Percentiles rank a stretch among this genome's conserved stretches.
phyloP scores from a whole-genome alignment of 306 rosid species.

The Abrus precatorius region DNA sequence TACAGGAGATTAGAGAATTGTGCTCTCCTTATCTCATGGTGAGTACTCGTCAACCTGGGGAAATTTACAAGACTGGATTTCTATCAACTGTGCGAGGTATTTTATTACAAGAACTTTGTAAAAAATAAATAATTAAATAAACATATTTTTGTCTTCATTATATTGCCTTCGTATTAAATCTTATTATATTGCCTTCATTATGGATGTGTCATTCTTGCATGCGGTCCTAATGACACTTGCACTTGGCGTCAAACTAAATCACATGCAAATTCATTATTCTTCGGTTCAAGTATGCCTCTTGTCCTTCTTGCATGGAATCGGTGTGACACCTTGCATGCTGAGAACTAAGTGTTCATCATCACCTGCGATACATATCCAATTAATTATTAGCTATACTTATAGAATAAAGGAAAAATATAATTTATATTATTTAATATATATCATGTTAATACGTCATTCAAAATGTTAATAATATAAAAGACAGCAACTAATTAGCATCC shows the following conservation, averaged over 20 bases:
- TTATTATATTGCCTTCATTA: background rate
- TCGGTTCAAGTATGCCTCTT: background rate
- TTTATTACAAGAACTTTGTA: background rate
- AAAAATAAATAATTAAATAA: background rate
- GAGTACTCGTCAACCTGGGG: too few relatives aligned
- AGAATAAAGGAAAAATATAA: background rate
- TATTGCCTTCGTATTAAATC: background rate
- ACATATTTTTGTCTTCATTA: background rate
- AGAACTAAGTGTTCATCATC: background rate
- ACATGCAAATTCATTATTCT: constrained; percentile 25
- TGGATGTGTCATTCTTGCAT: constrained; percentile 39
- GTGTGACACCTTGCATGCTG: constrained; percentile 44
- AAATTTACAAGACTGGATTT: too few relatives aligned
- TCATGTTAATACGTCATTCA: too few relatives aligned
- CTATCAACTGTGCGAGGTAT: background rate
- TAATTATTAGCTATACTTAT: background rate
- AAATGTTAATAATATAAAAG: background rate
- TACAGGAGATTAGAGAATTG: too few relatives aligned
- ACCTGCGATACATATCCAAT: background rate
- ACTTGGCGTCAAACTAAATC: background rate
- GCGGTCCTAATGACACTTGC: constrained; percentile 32
- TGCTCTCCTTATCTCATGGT: too few relatives aligned
- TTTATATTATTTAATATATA: too few relatives aligned
- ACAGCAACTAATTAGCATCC: background rate
- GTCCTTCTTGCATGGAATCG: constrained; percentile 41